phyloP scores from a whole-genome alignment of 305 asterid genomes.

The Rubia balearica region DNA sequence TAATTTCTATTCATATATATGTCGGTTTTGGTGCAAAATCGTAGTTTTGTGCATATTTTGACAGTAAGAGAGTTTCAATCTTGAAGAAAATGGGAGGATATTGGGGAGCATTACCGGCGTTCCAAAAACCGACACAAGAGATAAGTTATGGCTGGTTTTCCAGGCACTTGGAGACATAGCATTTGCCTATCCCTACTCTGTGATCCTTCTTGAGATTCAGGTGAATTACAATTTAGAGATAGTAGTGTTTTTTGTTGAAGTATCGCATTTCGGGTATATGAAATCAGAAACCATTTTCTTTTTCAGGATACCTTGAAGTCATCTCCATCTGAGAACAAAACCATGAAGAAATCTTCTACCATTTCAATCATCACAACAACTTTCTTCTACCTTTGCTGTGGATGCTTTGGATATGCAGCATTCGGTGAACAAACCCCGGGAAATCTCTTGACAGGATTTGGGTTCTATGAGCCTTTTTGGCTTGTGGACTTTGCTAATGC shows the following conservation, averaged over 20 bases:
- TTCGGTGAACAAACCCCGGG: conserved; percentile 75
- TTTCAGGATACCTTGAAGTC: conserved; percentile 24
- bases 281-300: not conserved
- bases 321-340: conserved; percentile 48
- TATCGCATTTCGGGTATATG: not conserved
- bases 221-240: conserved; percentile 13
- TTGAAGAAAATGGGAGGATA: conserved; percentile 39
- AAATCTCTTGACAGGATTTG: conserved; percentile 73
- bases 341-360: conserved; percentile 66
- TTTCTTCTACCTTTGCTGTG: conserved; percentile 63
- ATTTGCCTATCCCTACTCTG: conserved; percentile 60
- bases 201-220: conserved; percentile 62
- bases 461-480: conserved; percentile 83
- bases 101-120: conserved; percentile 55
- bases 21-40: no score
- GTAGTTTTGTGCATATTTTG: not conserved
- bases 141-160: conserved; percentile 53
- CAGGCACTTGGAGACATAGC: conserved; percentile 73
- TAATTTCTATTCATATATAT: not conserved
- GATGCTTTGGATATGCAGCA: conserved; percentile 85
- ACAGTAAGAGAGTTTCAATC: not conserved
- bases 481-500: conserved; percentile 72
- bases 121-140: conserved; percentile 27
- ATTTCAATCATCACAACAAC: conserved; percentile 38
- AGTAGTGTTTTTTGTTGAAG: not conserved